Conservation (phyloP, 2,329 filamentous ascomycete species). For the Colletotrichum tofieldiae region DNA sequence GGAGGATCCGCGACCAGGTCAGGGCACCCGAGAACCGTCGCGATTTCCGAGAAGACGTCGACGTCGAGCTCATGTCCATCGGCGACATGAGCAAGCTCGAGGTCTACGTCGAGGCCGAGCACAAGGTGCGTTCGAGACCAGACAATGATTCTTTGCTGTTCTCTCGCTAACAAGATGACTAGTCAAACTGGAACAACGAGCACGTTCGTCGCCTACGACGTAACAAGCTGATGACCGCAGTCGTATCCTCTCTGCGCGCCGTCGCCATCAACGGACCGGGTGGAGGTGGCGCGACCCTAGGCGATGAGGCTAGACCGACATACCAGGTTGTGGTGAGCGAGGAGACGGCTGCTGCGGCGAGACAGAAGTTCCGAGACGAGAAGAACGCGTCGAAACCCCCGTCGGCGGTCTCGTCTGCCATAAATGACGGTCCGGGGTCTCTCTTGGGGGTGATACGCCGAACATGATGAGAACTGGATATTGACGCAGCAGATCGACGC, state of each 20-base stretch:
- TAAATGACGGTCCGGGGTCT: not conserved
- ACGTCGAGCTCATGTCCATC: slow-evolving; percentile 69
- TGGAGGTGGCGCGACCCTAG: slow-evolving; percentile 10
- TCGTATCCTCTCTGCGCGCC: slow-evolving; percentile 77
- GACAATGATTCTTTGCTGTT: not conserved
- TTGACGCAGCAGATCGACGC: not conserved
- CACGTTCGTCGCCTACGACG: slow-evolving; percentile 76
- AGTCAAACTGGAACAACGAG: slow-evolving; percentile 81
- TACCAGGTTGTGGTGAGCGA: slow-evolving; percentile 26
- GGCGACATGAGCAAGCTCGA: slow-evolving; percentile 50
- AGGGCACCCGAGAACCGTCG: slow-evolving; percentile 71
- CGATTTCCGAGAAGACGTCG: slow-evolving; percentile 77
- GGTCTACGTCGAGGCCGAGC: slow-evolving; percentile 72
- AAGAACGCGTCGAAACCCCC: not conserved
- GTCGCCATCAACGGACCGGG: slow-evolving; percentile 69
- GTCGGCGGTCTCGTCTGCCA: not conserved
- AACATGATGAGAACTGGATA: not conserved
- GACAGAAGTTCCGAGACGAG: slow-evolving; percentile 2
- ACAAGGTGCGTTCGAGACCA: not conserved
- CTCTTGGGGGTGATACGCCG: not conserved
- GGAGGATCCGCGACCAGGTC: slow-evolving; percentile 75
- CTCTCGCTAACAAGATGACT: slow-evolving; percentile 59
- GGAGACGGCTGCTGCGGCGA: slow-evolving; percentile 5
- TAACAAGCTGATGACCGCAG: slow-evolving; percentile 80
- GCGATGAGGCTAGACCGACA: slow-evolving; percentile 15